These are phyloP conservation scores for Solanum verrucosum DNA, from an alignment of 257 asterid species.

Conservation along the genomic window DNA sequence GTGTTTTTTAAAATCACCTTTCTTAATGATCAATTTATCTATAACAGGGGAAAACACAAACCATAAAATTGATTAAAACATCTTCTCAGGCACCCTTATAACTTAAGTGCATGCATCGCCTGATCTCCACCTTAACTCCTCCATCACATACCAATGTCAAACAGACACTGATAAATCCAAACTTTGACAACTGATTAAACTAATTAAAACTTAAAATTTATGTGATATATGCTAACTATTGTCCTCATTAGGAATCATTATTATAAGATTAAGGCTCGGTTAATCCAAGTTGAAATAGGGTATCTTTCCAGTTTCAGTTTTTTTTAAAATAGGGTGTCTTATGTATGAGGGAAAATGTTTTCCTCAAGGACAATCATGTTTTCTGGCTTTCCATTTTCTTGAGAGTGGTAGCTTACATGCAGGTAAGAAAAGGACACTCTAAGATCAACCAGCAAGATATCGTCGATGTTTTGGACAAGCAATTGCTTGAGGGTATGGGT, in stretches of 20 bases:
- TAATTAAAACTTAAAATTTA: background rate
- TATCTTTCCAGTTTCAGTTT: background rate
- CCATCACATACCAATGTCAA: background rate
- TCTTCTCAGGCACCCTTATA: background rate
- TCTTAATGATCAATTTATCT: background rate
- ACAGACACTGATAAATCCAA: background rate
- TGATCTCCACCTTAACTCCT: background rate
- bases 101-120: background rate
- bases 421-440: slow-evolving; percentile 87
- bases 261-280: background rate
- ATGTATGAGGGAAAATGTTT: background rate
- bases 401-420: slow-evolving; percentile 2
- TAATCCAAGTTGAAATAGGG: background rate
- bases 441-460: slow-evolving; percentile 84
- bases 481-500: slow-evolving; percentile 98
- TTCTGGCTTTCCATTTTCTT: background rate
- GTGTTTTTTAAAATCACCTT: background rate
- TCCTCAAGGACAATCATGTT: background rate
- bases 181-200: background rate
- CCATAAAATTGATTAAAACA: background rate
- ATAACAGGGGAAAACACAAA: background rate
- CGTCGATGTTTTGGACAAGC: slow-evolving; percentile 90
- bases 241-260: background rate
- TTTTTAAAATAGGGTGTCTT: background rate
- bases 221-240: background rate